A percentile compares a stretch with the other conserved stretches of the same genome.
These are phyloP conservation scores for Hemileccinum impolitum DNA, from an alignment of 768 basidiomycete genomes.

Conservation along the genomic window DNA sequence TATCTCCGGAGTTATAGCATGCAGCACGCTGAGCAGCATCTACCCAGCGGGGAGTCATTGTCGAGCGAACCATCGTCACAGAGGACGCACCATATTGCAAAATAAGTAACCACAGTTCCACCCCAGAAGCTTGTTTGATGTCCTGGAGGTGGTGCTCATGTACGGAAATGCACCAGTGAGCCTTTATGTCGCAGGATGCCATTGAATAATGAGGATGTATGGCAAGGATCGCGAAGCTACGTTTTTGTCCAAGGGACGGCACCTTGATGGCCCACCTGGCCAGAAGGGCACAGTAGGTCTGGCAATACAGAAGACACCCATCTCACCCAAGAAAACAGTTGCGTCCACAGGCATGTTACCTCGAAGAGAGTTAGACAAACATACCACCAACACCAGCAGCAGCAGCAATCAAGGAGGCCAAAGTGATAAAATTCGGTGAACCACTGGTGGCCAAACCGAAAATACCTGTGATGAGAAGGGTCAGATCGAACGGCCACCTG, in stretches of 20 bases:
- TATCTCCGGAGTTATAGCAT: constrained; percentile 67
- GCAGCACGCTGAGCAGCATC: constrained; percentile 75
- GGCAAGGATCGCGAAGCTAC: constrained; percentile 43
- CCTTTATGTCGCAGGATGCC: constrained; percentile 46
- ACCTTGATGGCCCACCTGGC: constrained; percentile 70
- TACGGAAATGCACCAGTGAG: constrained; percentile 75
- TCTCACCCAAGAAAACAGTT: too few species aligned
- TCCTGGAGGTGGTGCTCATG: constrained; percentile 67
- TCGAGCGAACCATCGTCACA: background rate
- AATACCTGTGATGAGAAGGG: too few species aligned
- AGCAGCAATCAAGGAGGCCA: too few species aligned
- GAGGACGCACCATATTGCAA: constrained; percentile 46
- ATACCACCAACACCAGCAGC: too few species aligned
- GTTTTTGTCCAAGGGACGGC: constrained; percentile 61
- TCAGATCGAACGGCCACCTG: too few species aligned
- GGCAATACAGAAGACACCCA: too few species aligned
- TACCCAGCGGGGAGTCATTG: constrained; percentile 18
- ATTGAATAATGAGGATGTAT: constrained; percentile 38
- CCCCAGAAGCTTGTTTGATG: constrained; percentile 61
- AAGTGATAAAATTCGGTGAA: too few species aligned
- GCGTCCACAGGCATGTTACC: too few species aligned
- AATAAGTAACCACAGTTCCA: constrained; percentile 81
- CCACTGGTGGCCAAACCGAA: too few species aligned
- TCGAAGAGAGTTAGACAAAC: too few species aligned
- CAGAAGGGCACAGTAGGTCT: constrained; percentile 61